These are phyloP conservation scores for Pythium rhizo-oryzae DNA, from an alignment of 352 stramenopile genomes.

Conservation along the genomic window DNA sequence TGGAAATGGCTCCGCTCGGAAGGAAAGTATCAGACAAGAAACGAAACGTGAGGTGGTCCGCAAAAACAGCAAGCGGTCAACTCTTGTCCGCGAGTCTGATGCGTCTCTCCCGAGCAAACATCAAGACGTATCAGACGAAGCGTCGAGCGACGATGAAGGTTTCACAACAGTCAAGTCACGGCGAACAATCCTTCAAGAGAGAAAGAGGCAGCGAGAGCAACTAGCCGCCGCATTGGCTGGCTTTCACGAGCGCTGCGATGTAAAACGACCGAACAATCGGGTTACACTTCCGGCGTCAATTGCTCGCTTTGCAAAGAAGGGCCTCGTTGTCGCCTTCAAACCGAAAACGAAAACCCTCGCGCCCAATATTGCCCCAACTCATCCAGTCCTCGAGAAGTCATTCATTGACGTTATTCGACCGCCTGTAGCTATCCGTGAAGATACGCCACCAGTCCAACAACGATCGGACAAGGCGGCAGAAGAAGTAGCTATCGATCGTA, in stretches of 20 bases:
- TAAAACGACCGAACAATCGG: constrained; percentile 4
- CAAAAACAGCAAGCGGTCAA: neutral
- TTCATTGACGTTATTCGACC: constrained; percentile 26
- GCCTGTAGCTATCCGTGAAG: neutral
- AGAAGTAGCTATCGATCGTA: neutral
- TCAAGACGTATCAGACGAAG: constrained; percentile 7
- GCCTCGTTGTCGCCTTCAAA: constrained; percentile 10
- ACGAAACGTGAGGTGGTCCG: neutral
- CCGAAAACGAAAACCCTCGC: neutral
- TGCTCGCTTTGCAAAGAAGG: constrained; percentile 17
- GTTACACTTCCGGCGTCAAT: constrained; percentile 1
- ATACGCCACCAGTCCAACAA: too few species aligned
- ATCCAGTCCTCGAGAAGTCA: constrained; percentile 1
- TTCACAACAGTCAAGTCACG: constrained; percentile 43
- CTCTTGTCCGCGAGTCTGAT: neutral
- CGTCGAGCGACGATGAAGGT: constrained; percentile 1
- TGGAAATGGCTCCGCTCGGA: neutral
- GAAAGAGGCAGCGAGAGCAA: constrained; percentile 25
- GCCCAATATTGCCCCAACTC: neutral
- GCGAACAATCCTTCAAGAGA: constrained; percentile 32
- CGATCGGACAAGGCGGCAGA: neutral
- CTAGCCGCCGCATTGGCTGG: constrained; percentile 13
- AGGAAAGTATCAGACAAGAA: neutral
- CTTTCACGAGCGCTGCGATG: constrained; percentile 10
- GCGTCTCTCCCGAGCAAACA: neutral